These are phyloP conservation scores for Cordia subcordata DNA, from an alignment of 257 asterid genomes.

Conservation along the genomic window DNA sequence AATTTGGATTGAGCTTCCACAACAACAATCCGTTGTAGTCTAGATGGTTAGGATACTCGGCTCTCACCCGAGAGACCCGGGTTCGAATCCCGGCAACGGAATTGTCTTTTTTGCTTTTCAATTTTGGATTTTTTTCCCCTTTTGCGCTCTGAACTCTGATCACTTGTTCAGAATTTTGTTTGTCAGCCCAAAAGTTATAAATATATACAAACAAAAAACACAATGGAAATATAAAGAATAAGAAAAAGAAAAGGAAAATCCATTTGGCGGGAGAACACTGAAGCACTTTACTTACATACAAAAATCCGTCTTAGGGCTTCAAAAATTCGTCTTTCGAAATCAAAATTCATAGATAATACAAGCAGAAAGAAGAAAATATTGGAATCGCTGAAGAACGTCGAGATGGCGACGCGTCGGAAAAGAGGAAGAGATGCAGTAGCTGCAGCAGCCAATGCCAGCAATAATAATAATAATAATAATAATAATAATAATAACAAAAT, in stretches of 20 bases:
- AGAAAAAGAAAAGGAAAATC: no score
- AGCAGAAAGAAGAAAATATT: no score
- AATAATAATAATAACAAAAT: no score
- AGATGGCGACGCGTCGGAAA: constrained; percentile 34
- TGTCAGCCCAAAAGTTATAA: no score
- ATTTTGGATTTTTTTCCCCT: background rate
- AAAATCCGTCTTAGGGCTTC: background rate
- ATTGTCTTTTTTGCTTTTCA: background rate
- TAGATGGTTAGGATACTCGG: constrained; percentile 95
- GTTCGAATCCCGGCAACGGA: constrained; percentile 94
- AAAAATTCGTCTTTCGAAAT: background rate
- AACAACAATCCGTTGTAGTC: constrained; percentile 73
- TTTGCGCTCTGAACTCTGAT: no score
- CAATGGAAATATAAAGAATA: no score
- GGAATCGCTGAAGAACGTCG: background rate
- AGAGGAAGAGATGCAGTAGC: constrained; percentile 3
- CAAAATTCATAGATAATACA: no score
- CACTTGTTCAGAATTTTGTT: no score
- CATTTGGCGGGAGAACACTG: background rate
- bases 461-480: no score
- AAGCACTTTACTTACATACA: background rate
- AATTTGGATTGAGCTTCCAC: no score
- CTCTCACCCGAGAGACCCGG: constrained; percentile 97
- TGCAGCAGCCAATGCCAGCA: constrained; percentile 20
- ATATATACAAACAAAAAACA: no score